Conservation (phyloP, 2,329 filamentous ascomycete genomes). For the Escovopsis sp. region DNA sequence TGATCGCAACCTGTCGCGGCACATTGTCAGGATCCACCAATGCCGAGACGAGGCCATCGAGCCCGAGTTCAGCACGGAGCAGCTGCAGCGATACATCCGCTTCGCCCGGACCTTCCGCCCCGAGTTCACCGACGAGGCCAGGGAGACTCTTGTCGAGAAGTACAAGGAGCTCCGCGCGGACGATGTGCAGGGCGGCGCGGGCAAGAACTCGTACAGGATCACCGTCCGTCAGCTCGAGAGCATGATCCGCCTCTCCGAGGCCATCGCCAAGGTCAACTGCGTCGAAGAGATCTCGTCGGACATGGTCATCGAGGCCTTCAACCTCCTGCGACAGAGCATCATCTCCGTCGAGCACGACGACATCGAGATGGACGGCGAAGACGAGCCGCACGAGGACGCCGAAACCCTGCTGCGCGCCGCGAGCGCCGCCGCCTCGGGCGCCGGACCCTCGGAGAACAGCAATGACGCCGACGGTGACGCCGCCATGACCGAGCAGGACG, state of each 20-base stretch:
- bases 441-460: slow-evolving; percentile 26
- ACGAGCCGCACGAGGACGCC: slow-evolving; percentile 28
- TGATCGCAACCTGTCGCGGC: slow-evolving; percentile 80
- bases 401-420: slow-evolving; percentile 27
- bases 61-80: slow-evolving; percentile 91
- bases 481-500: slow-evolving; percentile 25
- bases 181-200: slow-evolving; percentile 85
- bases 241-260: slow-evolving; percentile 88
- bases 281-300: slow-evolving; percentile 73
- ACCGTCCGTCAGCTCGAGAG: slow-evolving; percentile 92
- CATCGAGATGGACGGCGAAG: slow-evolving; percentile 77
- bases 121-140: slow-evolving; percentile 79
- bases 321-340: slow-evolving; percentile 83
- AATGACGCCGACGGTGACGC: slow-evolving; percentile 33
- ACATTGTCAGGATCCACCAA: slow-evolving; percentile 91
- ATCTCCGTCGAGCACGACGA: slow-evolving; percentile 98
- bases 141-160: slow-evolving; percentile 69
- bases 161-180: slow-evolving; percentile 93
- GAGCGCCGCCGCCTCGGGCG: slow-evolving; percentile 20
- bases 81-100: slow-evolving; percentile 91
- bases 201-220: slow-evolving; percentile 91
- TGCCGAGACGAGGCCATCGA: slow-evolving; percentile 80
- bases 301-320: slow-evolving; percentile 86
- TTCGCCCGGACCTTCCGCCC: slow-evolving; percentile 92
- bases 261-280: slow-evolving; percentile 97